Conservation (phyloP, 1,139 yeast genomes). For the Pichia sp. region DNA sequence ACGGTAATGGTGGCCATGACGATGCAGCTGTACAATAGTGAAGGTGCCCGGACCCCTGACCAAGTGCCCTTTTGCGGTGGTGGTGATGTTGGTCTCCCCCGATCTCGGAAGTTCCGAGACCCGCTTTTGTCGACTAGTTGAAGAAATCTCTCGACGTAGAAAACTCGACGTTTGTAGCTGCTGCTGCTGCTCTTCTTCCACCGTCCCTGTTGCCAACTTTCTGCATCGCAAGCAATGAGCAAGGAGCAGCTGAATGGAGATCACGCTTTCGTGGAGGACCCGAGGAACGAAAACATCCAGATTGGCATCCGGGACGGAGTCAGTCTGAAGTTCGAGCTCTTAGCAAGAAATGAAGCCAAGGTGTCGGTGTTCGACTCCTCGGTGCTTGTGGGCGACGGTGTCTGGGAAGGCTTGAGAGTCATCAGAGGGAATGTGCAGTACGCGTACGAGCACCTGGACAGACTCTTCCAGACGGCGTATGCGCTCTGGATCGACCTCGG, state of each 20-base stretch:
- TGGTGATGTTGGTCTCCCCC: neutral
- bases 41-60: neutral
- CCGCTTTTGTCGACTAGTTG: neutral
- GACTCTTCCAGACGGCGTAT: constrained; percentile 10
- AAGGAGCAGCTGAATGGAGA: constrained; percentile 4
- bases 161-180: neutral
- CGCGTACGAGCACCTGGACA: constrained; percentile 8
- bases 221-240: neutral
- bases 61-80: neutral
- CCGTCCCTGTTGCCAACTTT: too few species aligned
- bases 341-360: constrained; percentile 10
- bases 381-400: constrained; percentile 7
- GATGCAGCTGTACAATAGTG: too few species aligned
- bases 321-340: constrained; percentile 2
- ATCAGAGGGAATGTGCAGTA: constrained; percentile 9
- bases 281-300: constrained; percentile 5
- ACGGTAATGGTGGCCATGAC: too few species aligned
- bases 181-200: neutral
- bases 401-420: constrained; percentile 10
- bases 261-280: constrained; percentile 8
- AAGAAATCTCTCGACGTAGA: neutral
- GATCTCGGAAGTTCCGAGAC: neutral
- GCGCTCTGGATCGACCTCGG: constrained; percentile 13
- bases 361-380: constrained; percentile 12
- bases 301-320: constrained; percentile 13